phyloP scores from a whole-genome alignment of 1,284 basidiomycete species.

The Leccinum solheimii region DNA sequence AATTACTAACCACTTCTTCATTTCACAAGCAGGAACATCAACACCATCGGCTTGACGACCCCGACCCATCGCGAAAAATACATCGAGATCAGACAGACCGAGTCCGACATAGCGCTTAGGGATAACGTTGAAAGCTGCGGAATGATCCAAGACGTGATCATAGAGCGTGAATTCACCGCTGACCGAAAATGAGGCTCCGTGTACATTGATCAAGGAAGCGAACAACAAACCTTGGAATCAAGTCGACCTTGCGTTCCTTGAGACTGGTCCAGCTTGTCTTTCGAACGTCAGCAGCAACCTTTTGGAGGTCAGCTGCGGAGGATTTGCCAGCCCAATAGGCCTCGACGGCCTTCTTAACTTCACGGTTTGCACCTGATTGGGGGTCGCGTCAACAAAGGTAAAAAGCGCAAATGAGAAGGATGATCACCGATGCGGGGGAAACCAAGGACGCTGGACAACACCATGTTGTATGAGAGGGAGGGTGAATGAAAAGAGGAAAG shows the following conservation, averaged over 20 bases:
- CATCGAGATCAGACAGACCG: conserved; percentile 87
- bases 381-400: background rate
- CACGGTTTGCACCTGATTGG: conserved; percentile 78
- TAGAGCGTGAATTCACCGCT: conserved; percentile 99
- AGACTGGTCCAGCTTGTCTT: conserved; percentile 90
- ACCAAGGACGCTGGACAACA: conserved; percentile 87
- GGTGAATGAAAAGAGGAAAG: conserved; percentile 19
- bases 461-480: conserved; percentile 50
- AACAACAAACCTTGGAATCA: conserved; percentile 81
- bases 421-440: conserved; percentile 92
- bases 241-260: conserved; percentile 88
- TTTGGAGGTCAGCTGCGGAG: conserved; percentile 86
- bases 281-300: conserved; percentile 86
- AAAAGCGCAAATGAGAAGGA: background rate
- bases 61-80: conserved; percentile 99
- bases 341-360: conserved; percentile 99
- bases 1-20: conserved; percentile 91
- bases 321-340: conserved; percentile 97
- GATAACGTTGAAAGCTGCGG: conserved; percentile 95
- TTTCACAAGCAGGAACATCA: conserved; percentile 97
- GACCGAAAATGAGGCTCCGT: conserved; percentile 26
- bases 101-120: conserved; percentile 93
- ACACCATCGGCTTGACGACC: conserved; percentile 94
- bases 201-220: conserved; percentile 17
- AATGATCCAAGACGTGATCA: conserved; percentile 98